phyloP scores from a whole-genome alignment of 208 protist species.

The Herpetomonas tarakana region DNA sequence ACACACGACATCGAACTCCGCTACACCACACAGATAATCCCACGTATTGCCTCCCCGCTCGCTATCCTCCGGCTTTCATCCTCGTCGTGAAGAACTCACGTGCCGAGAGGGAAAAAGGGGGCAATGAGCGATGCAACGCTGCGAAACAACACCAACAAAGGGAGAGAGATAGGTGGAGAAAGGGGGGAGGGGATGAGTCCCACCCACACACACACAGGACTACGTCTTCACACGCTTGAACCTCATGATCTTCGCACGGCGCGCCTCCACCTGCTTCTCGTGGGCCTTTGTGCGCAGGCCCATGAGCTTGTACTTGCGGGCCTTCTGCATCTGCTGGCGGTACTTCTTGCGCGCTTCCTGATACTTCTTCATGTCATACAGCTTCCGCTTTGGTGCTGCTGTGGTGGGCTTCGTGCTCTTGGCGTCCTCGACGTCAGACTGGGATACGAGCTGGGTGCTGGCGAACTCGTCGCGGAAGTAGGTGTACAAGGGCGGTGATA shows the following conservation, averaged over 20 bases:
- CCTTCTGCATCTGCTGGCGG: slow-evolving; percentile 78
- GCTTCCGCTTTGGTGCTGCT: slow-evolving; percentile 77
- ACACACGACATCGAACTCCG: no score
- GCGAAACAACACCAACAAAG: neutral
- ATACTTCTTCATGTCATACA: slow-evolving; percentile 93
- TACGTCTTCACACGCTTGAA: slow-evolving; percentile 88
- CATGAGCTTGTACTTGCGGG: slow-evolving; percentile 86
- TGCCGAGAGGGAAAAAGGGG: no score
- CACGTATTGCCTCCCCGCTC: no score
- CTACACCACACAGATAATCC: no score
- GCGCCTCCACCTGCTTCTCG: slow-evolving; percentile 89
- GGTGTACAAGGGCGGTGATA: slow-evolving; percentile 83
- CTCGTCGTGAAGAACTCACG: no score
- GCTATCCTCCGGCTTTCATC: no score
- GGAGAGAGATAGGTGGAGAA: neutral
- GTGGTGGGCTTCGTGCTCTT: slow-evolving; percentile 81
- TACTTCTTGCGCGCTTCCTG: slow-evolving; percentile 86
- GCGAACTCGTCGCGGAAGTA: slow-evolving; percentile 91
- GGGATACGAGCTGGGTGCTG: slow-evolving; percentile 75
- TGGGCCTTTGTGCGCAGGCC: slow-evolving; percentile 77
- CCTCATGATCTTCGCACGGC: slow-evolving; percentile 82
- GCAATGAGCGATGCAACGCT: no score
- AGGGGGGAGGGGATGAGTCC: neutral
- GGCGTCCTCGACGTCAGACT: slow-evolving; percentile 89
- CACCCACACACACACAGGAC: neutral